Percentiles rank a stretch among this genome's conserved stretches.
Conservation (phyloP, 192 early-diverging fungal species). For the Lobosporangium transversale region DNA sequence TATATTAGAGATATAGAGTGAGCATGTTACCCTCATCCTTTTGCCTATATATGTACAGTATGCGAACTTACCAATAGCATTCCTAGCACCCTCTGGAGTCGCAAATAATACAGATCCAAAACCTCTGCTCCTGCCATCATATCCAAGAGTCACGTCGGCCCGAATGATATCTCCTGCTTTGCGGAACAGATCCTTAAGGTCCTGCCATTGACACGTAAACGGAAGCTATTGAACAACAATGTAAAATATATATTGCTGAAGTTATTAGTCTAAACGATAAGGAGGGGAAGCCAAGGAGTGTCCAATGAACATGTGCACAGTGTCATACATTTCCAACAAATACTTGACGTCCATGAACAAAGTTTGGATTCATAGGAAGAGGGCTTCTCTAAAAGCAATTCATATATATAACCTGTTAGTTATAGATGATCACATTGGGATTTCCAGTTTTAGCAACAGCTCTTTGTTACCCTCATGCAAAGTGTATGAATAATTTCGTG, state of each 20-base stretch:
- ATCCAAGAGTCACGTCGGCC: slow-evolving; percentile 73
- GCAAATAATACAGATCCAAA: slow-evolving; percentile 80
- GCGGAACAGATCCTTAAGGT: slow-evolving; percentile 83
- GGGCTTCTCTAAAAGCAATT: slow-evolving; percentile 25
- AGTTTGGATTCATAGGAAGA: slow-evolving; percentile 29
- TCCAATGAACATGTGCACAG: too few species aligned
- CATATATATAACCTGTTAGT: too few species aligned
- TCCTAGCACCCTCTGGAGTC: slow-evolving; percentile 73
- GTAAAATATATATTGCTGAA: too few species aligned
- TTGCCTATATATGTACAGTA: neutral
- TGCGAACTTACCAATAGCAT: slow-evolving; percentile 66
- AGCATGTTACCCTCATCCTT: neutral
- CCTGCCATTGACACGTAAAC: slow-evolving; percentile 82
- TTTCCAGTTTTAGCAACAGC: too few species aligned
- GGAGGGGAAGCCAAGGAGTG: too few species aligned
- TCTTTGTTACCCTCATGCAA: too few species aligned
- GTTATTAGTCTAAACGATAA: too few species aligned
- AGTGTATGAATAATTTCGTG: too few species aligned
- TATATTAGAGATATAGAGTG: neutral
- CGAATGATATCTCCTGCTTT: slow-evolving; percentile 72
- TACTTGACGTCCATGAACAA: slow-evolving; percentile 56
- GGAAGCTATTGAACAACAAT: slow-evolving; percentile 68
- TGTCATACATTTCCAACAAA: slow-evolving; percentile 81
- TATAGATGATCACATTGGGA: too few species aligned
- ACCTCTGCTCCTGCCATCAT: slow-evolving; percentile 74